Evolutionary conservation across 2,329 filamentous ascomycete species (phyloP).

Genomic region (Fusarium xylarioides): DNA sequence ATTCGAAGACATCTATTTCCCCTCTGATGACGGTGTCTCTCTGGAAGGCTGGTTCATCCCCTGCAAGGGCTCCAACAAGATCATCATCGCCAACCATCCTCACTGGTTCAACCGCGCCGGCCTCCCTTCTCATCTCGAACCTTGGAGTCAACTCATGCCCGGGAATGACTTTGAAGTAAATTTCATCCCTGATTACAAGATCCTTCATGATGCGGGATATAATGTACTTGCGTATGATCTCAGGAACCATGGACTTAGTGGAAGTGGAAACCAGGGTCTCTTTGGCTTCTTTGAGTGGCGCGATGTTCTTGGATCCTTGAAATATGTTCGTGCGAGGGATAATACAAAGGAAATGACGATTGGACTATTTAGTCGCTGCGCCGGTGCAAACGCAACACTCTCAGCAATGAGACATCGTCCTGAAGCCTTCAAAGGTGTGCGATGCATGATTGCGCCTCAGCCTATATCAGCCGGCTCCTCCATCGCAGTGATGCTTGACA

Average conservation of each 20-base stretch:
- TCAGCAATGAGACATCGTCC: conserved; percentile 11
- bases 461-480: conserved; percentile 3
- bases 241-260: conserved; percentile 23
- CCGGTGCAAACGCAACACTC: conserved; percentile 20
- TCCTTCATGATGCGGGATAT: conserved; percentile 24
- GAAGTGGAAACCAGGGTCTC: conserved; percentile 15
- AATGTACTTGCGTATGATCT: conserved; percentile 28
- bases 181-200: conserved; percentile 31
- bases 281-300: conserved; percentile 34
- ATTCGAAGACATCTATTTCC: conserved; percentile 25
- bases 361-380: conserved; percentile 25
- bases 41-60: conserved; percentile 31
- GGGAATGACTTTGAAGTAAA: conserved; percentile 31
- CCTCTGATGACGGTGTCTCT: conserved; percentile 17
- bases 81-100: conserved; percentile 31
- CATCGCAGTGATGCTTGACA: conserved; percentile 5
- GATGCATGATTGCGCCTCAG: conserved; percentile 26
- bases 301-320: conserved; percentile 23
- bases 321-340: not conserved
- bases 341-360: conserved; percentile 10
- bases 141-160: conserved; percentile 19
- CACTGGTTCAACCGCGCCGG: conserved; percentile 31
- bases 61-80: conserved; percentile 12
- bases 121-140: conserved; percentile 12
- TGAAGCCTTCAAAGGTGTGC: conserved; percentile 6